Conservation (phyloP, 371 early-diverging fungal genomes). For the Thermomucor indicae-seudaticae region DNA sequence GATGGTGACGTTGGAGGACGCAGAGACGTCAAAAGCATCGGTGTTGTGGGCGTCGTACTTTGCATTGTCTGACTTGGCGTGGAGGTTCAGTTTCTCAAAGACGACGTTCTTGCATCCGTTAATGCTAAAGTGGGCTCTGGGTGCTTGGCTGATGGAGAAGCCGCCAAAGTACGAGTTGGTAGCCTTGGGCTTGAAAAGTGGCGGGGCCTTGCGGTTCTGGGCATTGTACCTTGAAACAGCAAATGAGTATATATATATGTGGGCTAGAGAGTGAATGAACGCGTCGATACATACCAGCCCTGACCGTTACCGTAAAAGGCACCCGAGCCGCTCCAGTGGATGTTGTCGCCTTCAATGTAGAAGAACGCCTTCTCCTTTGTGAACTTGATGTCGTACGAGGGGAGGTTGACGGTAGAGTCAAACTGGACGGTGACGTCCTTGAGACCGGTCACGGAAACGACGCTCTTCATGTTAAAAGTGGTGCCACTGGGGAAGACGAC, state of each 20-base stretch:
- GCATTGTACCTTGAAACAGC: slow-evolving; percentile 11
- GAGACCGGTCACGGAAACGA: slow-evolving; percentile 16
- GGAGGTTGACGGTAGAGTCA: slow-evolving; percentile 22
- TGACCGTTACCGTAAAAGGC: slow-evolving; percentile 27
- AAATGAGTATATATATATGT: too few species aligned
- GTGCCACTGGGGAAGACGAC: slow-evolving; percentile 24
- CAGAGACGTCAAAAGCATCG: slow-evolving; percentile 31
- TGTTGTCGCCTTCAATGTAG: slow-evolving; percentile 21
- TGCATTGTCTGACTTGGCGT: slow-evolving; percentile 19
- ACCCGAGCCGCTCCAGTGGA: slow-evolving; percentile 19
- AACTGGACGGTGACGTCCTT: slow-evolving; percentile 23
- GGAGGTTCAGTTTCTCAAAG: slow-evolving; percentile 14
- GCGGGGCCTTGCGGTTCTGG: slow-evolving; percentile 23
- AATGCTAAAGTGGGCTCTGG: slow-evolving; percentile 28
- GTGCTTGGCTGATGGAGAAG: slow-evolving; percentile 24
- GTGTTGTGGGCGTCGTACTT: slow-evolving; percentile 26
- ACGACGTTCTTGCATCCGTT: slow-evolving; percentile 21
- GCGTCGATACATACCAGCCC: slow-evolving; percentile 22
- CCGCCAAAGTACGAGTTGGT: slow-evolving; percentile 24
- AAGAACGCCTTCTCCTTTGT: slow-evolving; percentile 22
- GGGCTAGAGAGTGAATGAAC: too few species aligned
- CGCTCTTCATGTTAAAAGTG: slow-evolving; percentile 20
- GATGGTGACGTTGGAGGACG: slow-evolving; percentile 17
- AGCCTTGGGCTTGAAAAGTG: slow-evolving; percentile 23
- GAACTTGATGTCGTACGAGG: slow-evolving; percentile 17